Percentiles rank a stretch among this genome's conserved stretches.
These are phyloP conservation scores for Mrakia hoshinonis DNA, from an alignment of 768 basidiomycete species.

Conservation along the genomic window DNA sequence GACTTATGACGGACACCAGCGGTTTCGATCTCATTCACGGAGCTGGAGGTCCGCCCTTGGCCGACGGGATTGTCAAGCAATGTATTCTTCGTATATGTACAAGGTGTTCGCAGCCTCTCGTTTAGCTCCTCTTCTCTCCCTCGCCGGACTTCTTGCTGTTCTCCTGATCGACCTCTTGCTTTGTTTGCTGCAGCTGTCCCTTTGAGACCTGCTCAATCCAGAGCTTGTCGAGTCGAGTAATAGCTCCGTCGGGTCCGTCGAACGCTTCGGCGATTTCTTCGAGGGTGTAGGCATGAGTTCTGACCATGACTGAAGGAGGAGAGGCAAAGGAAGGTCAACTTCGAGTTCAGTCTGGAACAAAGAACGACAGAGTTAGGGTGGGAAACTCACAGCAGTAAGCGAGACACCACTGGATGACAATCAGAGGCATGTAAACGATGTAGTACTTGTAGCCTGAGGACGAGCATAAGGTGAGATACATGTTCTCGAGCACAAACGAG, in stretches of 20 bases:
- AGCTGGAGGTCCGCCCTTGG: too few species aligned
- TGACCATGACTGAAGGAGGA: constrained; percentile 29
- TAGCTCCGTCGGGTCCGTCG: constrained; percentile 32
- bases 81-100: too few species aligned
- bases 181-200: not conserved
- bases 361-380: not conserved
- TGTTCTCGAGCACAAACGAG: not conserved
- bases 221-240: constrained; percentile 17
- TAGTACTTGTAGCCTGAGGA: constrained; percentile 39
- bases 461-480: not conserved
- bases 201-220: not conserved
- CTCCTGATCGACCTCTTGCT: not conserved
- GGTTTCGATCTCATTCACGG: too few species aligned
- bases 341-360: not conserved
- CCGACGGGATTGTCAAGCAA: too few species aligned
- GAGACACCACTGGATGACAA: constrained; percentile 40
- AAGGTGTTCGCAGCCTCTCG: too few species aligned
- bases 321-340: not conserved
- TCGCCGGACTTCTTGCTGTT: not conserved
- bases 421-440: constrained; percentile 41
- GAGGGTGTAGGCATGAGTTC: constrained; percentile 33
- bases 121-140: not conserved
- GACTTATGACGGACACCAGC: too few species aligned
- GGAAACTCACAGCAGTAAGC: constrained; percentile 37
- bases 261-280: constrained; percentile 33